phyloP scores from a whole-genome alignment of 2,329 filamentous ascomycete genomes.

The Fusarium pseudoanthophilum region DNA sequence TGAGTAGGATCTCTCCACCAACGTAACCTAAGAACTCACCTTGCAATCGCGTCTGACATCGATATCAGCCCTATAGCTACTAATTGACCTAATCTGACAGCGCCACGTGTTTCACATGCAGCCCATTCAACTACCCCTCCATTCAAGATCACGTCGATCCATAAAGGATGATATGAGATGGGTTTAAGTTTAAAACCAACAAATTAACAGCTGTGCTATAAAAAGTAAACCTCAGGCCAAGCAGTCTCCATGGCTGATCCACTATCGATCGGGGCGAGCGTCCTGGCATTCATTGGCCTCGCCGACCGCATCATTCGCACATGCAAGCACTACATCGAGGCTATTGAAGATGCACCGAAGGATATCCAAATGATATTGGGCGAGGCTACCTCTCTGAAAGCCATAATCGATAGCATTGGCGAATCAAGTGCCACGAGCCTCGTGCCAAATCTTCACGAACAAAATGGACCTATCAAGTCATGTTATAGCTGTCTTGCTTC shows the following conservation, averaged over 20 bases:
- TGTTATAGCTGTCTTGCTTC: neutral
- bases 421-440: fast-evolving
- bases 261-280: neutral
- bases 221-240: fast-evolving
- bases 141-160: neutral
- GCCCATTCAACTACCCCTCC: neutral
- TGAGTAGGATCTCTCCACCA: no score
- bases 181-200: no score
- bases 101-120: neutral
- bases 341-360: neutral
- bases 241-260: neutral
- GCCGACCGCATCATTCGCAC: neutral
- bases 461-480: neutral
- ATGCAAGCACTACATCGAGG: neutral
- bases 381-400: neutral
- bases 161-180: no score
- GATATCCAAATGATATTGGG: neutral
- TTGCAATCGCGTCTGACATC: neutral
- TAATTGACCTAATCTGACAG: neutral
- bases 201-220: no score
- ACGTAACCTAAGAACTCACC: no score
- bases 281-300: neutral
- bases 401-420: neutral
- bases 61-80: fast-evolving
- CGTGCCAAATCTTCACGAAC: neutral